Evolutionary conservation across 2,329 filamentous ascomycete genomes (phyloP).

Genomic region (Rachicladosporium sp.): DNA sequence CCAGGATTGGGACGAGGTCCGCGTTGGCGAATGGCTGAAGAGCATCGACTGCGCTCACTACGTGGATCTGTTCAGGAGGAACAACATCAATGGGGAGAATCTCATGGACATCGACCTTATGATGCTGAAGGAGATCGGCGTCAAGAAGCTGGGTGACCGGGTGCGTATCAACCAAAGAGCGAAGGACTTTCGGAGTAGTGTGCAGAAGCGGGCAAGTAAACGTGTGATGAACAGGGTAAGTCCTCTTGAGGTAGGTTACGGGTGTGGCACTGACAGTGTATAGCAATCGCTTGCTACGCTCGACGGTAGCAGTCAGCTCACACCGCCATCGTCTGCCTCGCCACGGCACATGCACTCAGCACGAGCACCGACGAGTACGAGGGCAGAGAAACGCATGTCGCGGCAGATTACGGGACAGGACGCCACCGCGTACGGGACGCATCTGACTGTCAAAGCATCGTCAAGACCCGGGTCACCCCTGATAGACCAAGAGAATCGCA

Average conservation of each 20-base stretch:
- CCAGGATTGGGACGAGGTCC: constrained; percentile 77
- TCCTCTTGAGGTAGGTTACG: constrained; percentile 8
- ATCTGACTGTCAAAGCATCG: constrained; percentile 37
- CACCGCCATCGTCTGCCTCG: constrained; percentile 51
- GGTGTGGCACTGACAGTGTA: constrained; percentile 11
- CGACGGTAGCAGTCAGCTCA: constrained; percentile 48
- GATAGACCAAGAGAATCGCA: constrained; percentile 45
- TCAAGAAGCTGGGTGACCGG: constrained; percentile 93
- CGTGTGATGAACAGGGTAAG: constrained; percentile 62
- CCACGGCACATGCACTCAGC: constrained; percentile 48
- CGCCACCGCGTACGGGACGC: constrained; percentile 27
- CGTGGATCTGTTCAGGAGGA: constrained; percentile 73
- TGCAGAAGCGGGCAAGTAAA: constrained; percentile 45
- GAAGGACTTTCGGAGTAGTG: constrained; percentile 37
- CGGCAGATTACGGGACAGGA: constrained; percentile 27
- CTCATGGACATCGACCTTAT: constrained; percentile 94
- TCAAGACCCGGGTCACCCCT: constrained; percentile 63
- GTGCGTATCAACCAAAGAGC: constrained; percentile 58
- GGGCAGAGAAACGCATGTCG: constrained; percentile 36
- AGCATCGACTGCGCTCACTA: constrained; percentile 92
- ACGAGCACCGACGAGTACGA: constrained; percentile 32
- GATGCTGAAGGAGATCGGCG: constrained; percentile 92
- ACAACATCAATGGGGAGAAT: constrained; percentile 96
- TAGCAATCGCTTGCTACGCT: constrained; percentile 77
- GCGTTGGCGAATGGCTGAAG: constrained; percentile 79